These are phyloP conservation scores for Dipteronia sinensis DNA, from an alignment of 345 rosid species.

Conservation along the genomic window DNA sequence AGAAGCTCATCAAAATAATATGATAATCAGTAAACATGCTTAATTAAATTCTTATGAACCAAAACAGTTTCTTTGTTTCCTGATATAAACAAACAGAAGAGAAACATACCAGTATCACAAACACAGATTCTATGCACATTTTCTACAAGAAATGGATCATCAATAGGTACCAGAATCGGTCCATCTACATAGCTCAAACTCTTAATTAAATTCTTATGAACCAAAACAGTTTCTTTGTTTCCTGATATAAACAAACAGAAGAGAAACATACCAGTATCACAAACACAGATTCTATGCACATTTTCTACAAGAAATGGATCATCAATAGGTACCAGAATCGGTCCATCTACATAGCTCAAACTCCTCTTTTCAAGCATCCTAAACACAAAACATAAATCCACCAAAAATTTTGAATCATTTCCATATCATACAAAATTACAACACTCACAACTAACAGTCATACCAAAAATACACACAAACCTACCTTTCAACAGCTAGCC, in stretches of 20 bases:
- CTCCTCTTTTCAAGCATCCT: slow-evolving; percentile 94
- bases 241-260: neutral
- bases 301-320: slow-evolving; percentile 72
- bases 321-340: slow-evolving; percentile 66
- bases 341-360: slow-evolving; percentile 87
- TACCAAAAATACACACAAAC: neutral
- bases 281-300: slow-evolving; percentile 68
- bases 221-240: neutral
- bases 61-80: neutral
- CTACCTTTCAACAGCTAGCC: slow-evolving; percentile 72
- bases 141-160: slow-evolving; percentile 66
- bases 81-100: neutral
- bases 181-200: slow-evolving; percentile 91
- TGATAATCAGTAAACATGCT: neutral
- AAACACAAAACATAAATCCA: slow-evolving; percentile 17
- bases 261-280: slow-evolving; percentile 67
- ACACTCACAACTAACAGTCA: neutral
- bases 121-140: slow-evolving; percentile 73
- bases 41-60: neutral
- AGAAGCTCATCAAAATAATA: neutral
- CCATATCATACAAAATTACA: neutral
- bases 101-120: slow-evolving; percentile 72
- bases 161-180: slow-evolving; percentile 64
- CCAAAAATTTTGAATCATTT: neutral
- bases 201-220: neutral